Evolutionary conservation across 2,329 filamentous ascomycete genomes (phyloP).

Genomic region (Aspergillus spinulosporus): DNA sequence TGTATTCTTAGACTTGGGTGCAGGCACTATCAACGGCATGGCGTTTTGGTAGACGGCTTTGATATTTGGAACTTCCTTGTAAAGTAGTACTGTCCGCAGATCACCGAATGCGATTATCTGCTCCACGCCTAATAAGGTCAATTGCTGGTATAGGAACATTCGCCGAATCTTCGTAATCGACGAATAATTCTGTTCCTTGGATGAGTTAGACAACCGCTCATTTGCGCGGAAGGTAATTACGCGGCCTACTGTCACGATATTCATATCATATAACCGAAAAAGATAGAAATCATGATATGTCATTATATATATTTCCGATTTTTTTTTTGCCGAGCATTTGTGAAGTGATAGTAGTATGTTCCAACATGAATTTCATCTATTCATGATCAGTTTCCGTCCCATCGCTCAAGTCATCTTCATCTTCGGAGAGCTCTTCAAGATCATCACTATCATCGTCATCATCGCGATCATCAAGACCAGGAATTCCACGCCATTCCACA

Average conservation of each 20-base stretch:
- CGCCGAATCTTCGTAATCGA: too few relatives aligned
- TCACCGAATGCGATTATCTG: neutral
- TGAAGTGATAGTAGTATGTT: conserved; percentile 5
- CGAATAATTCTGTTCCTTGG: too few relatives aligned
- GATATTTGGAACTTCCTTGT: neutral
- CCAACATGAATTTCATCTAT: conserved; percentile 2
- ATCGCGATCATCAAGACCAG: conserved; percentile 63
- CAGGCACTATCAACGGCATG: conserved; percentile 7
- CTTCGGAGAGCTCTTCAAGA: conserved; percentile 28
- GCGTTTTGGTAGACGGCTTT: neutral
- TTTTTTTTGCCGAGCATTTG: conserved; percentile 9
- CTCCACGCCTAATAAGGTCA: neutral
- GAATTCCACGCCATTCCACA: conserved; percentile 73
- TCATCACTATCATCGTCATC: conserved; percentile 45
- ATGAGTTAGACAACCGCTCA: too few relatives aligned
- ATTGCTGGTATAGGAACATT: too few relatives aligned
- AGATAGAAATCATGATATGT: neutral
- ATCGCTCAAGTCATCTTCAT: conserved; percentile 42
- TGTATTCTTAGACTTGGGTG: conserved; percentile 1
- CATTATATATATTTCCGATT: conserved; percentile 13
- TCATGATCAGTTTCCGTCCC: conserved; percentile 49
- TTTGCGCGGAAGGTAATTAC: neutral
- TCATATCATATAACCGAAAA: neutral
- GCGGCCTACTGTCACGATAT: neutral
- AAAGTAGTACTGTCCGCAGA: neutral